These are phyloP conservation scores for Pythium aristosporum DNA, from an alignment of 352 stramenopile genomes.

Conservation along the genomic window DNA sequence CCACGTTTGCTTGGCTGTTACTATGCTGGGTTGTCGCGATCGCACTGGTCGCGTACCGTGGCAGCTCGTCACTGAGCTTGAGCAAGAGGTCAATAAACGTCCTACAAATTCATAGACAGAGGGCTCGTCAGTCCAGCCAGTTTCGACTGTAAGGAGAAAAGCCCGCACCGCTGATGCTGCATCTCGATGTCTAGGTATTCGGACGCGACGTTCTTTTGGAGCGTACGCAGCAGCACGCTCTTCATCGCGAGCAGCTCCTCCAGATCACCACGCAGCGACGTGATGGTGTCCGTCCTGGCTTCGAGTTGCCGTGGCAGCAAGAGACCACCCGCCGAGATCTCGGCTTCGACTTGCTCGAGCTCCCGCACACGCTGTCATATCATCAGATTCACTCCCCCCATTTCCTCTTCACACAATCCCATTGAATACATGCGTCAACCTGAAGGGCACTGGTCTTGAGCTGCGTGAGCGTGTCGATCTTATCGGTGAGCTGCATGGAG, in stretches of 20 bases:
- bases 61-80: slow-evolving; percentile 44
- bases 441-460: slow-evolving; percentile 27
- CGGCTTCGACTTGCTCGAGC: slow-evolving; percentile 37
- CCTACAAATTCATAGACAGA: slow-evolving; percentile 5
- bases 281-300: slow-evolving; percentile 21
- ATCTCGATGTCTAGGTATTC: slow-evolving; percentile 44
- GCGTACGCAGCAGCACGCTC: slow-evolving; percentile 37
- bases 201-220: slow-evolving; percentile 33
- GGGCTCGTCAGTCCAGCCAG: background rate
- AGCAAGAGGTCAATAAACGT: slow-evolving; percentile 54
- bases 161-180: slow-evolving; percentile 36
- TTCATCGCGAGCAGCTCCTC: slow-evolving; percentile 35
- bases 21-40: background rate
- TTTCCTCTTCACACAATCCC: background rate
- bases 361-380: slow-evolving; percentile 31
- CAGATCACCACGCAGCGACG: slow-evolving; percentile 30
- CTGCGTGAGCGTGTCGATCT: slow-evolving; percentile 23
- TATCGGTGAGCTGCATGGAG: slow-evolving; percentile 30
- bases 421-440: slow-evolving; percentile 7
- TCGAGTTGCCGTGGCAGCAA: slow-evolving; percentile 34
- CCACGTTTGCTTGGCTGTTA: background rate
- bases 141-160: background rate
- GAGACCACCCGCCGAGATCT: slow-evolving; percentile 26
- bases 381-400: background rate
- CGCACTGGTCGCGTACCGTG: slow-evolving; percentile 22